phyloP scores from a whole-genome alignment of 495 filamentous ascomycete species.

The Penicillium chermesinum region DNA sequence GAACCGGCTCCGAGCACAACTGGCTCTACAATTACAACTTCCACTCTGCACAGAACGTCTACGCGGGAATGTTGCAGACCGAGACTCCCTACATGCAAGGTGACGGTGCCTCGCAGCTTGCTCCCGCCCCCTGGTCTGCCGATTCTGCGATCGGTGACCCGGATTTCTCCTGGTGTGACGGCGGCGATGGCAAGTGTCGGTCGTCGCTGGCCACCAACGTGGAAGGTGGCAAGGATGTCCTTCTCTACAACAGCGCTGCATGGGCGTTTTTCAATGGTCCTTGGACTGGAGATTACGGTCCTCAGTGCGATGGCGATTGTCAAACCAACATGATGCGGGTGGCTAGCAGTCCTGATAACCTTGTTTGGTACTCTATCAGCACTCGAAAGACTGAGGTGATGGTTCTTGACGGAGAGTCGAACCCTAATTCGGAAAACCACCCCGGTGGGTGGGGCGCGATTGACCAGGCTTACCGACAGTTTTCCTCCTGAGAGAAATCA shows the following conservation, averaged over 20 bases:
- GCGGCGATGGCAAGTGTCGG: conserved; percentile 32
- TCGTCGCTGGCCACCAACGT: conserved; percentile 39
- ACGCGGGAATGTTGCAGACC: conserved; percentile 39
- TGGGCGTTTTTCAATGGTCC: conserved; percentile 49
- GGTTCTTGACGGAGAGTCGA: conserved; percentile 26
- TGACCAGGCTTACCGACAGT: conserved; percentile 39
- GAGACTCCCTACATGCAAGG: conserved; percentile 49
- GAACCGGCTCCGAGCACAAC: conserved; percentile 43
- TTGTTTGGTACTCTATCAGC: conserved; percentile 40
- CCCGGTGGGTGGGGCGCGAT: conserved; percentile 55
- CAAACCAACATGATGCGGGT: conserved; percentile 41
- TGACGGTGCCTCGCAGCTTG: conserved; percentile 22
- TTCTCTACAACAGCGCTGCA: conserved; percentile 49
- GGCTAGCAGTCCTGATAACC: conserved; percentile 18
- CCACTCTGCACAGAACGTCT: conserved; percentile 42
- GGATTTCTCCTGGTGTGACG: conserved; percentile 29
- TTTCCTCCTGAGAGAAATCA: conserved; percentile 9
- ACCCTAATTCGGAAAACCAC: conserved; percentile 38
- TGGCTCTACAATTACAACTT: conserved; percentile 50
- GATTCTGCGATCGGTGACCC: conserved; percentile 37
- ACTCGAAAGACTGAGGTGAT: conserved; percentile 42
- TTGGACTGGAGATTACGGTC: conserved; percentile 19
- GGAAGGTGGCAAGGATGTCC: conserved; percentile 40
- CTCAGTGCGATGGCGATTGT: conserved; percentile 35
- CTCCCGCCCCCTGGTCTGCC: conserved; percentile 42